Evolutionary conservation across 768 basidiomycete genomes (phyloP), one percentile per base, ranked within the genome.

Genomic region (Phlebiopsis flavidoalba): DNA sequence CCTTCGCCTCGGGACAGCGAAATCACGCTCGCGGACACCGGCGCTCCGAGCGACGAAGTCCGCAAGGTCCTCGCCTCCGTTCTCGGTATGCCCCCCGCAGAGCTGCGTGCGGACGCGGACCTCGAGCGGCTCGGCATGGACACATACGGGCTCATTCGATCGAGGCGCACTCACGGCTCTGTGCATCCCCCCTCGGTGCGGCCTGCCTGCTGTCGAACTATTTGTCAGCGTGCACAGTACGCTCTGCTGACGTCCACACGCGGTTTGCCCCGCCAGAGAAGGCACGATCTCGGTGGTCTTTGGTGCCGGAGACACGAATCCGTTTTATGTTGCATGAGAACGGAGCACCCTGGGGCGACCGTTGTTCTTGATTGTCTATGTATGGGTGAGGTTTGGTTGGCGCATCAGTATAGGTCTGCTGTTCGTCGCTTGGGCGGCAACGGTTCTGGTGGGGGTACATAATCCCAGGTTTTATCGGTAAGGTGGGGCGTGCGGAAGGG

Each of bases 361-460:
- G 0, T 75, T 91, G 3, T 80, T 88, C 59, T 77, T 91, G 22
- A 75, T 91, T 10, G n/a, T n/a, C n/a, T 88, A 91, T 64, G 89
- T n/a, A 91, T 62, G 89, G 89, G n/a, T n/a, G 5, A 87, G 85
- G n/a, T n/a, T 63, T 89, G 89, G 0, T 69, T 87, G 12, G 72
- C 80, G 17, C 74, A 74, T 36, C 52, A 37, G 8, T 81, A 84
- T 56, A 83, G n/a, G 83, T 58, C 70, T 79, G 36, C 69, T 88
- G 6, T 65, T n/a, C n/a, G 71, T 7, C 66, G 75, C 8, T 64
- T 90, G 2, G 73, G 76, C n/a, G 8, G 77, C 88, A 49, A 67
- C 75, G 19, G 76, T 90, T n/a, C n/a, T n/a, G n/a, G 2, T 90
- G 83, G 83, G 86, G 78, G 79, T 91, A 48, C 72, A 76, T 37